Evolutionary conservation across 768 basidiomycete genomes (phyloP).

Genomic region (Tulasnella sp.): DNA sequence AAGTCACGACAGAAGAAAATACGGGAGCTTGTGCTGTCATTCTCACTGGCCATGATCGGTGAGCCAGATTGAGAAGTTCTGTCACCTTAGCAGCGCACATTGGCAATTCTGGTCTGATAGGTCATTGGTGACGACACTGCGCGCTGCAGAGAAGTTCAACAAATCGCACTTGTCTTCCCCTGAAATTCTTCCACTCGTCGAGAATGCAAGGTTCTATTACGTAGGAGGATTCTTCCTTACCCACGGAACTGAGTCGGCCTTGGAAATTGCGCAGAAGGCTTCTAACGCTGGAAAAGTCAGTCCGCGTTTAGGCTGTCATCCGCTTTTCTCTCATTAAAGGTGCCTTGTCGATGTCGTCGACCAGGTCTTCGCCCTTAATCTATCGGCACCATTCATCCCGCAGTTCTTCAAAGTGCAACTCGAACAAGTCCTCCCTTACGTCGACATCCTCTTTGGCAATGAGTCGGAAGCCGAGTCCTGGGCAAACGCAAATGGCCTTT

Average conservation of each 20-base stretch:
- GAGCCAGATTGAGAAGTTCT: conserved; percentile 31
- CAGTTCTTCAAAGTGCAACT: conserved; percentile 87
- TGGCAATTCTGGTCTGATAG: conserved; percentile 42
- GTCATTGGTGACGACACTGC: conserved; percentile 88
- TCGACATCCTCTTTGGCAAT: conserved; percentile 92
- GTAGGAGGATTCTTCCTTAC: conserved; percentile 97
- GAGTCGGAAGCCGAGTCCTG: conserved; percentile 90
- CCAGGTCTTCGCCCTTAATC: conserved; percentile 84
- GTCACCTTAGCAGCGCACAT: not conserved
- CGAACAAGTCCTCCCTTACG: conserved; percentile 73
- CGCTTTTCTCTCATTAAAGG: not conserved
- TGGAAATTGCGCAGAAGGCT: conserved; percentile 74
- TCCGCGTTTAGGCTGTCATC: not conserved
- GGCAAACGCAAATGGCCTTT: conserved; percentile 65
- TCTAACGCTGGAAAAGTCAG: conserved; percentile 69
- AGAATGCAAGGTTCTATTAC: conserved; percentile 83
- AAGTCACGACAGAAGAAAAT: conserved; percentile 78
- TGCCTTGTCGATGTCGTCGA: not conserved
- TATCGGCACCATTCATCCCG: conserved; percentile 95
- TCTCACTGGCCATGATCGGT: conserved; percentile 91
- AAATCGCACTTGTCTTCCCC: conserved; percentile 73
- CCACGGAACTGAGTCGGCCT: conserved; percentile 70
- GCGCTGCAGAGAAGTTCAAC: conserved; percentile 86
- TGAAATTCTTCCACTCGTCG: conserved; percentile 68
- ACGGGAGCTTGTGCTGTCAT: conserved; percentile 97